Percentiles rank a stretch among this genome's conserved stretches.
Conservation (phyloP, 371 early-diverging fungal species). For the Actinomucor elegans region DNA sequence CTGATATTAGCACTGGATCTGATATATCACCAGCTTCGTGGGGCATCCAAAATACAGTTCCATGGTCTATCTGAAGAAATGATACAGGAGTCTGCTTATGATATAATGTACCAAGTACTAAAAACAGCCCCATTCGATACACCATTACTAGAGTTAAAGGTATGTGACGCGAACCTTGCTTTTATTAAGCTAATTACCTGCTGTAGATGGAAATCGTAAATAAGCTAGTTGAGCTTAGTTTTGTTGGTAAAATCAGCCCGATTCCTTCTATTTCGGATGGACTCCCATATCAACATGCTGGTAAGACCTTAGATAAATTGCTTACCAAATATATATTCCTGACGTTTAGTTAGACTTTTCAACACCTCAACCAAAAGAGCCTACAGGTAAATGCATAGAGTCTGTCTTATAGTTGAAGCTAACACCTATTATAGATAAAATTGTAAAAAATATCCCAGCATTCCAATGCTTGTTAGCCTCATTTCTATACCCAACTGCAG, state of each 20-base stretch:
- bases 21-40: conserved; percentile 15
- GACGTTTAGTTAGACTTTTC: conserved; percentile 13
- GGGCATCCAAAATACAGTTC: conserved; percentile 7
- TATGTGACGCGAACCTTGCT: conserved; percentile 14
- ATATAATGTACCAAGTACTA: conserved; percentile 11
- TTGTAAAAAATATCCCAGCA: conserved; percentile 49
- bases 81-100: conserved; percentile 2
- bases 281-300: conserved; percentile 60
- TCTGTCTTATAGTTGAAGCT: background rate
- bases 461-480: conserved; percentile 45
- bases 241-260: conserved; percentile 48
- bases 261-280: conserved; percentile 52
- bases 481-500: conserved; percentile 40
- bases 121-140: conserved; percentile 7
- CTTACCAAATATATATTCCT: background rate
- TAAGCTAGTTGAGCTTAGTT: conserved; percentile 42
- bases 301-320: conserved; percentile 15
- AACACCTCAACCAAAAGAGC: conserved; percentile 17
- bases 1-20: conserved; percentile 23
- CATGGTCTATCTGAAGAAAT: conserved; percentile 5
- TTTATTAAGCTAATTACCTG: no score
- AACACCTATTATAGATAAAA: conserved; percentile 14
- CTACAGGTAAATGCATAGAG: conserved; percentile 16
- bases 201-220: conserved; percentile 52
- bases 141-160: conserved; percentile 12